A percentile compares a stretch with the other conserved stretches of the same genome.
Evolutionary conservation across 1,284 basidiomycete species (phyloP).

Genomic region (Apiotrichum porosum): DNA sequence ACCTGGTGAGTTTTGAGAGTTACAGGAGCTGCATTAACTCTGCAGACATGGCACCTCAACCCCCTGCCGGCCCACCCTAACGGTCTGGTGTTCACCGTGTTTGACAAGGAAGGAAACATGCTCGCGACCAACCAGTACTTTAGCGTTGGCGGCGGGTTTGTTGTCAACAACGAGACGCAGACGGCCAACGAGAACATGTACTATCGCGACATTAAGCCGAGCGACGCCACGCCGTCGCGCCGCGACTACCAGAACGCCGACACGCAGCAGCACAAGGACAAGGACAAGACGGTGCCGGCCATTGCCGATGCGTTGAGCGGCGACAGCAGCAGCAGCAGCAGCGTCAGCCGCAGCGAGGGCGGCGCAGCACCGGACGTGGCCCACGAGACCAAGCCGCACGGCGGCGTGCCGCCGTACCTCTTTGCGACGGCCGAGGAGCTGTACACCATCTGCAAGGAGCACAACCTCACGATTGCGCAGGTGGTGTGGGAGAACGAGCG

Average conservation of each 20-base stretch:
- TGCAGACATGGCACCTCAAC: conserved; percentile 34
- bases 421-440: conserved; percentile 28
- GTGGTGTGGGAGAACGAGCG: conserved; percentile 94
- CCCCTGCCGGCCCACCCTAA: conserved; percentile 58
- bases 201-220: conserved; percentile 90
- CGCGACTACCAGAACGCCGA: conserved; percentile 54
- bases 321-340: neutral
- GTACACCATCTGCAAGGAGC: conserved; percentile 22
- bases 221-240: conserved; percentile 68
- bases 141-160: conserved; percentile 79
- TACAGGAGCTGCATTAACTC: too few relatives aligned
- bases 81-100: conserved; percentile 87
- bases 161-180: conserved; percentile 54
- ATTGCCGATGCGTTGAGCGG: conserved; percentile 3
- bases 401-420: conserved; percentile 57
- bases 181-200: conserved; percentile 95
- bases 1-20: conserved; percentile 86
- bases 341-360: neutral
- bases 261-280: neutral
- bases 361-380: conserved; percentile 3
- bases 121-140: conserved; percentile 95
- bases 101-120: conserved; percentile 71
- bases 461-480: conserved; percentile 83
- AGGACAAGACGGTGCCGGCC: neutral
- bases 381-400: neutral